phyloP scores from a whole-genome alignment of 2,329 filamentous ascomycete species.

The Aspergillus sp. region DNA sequence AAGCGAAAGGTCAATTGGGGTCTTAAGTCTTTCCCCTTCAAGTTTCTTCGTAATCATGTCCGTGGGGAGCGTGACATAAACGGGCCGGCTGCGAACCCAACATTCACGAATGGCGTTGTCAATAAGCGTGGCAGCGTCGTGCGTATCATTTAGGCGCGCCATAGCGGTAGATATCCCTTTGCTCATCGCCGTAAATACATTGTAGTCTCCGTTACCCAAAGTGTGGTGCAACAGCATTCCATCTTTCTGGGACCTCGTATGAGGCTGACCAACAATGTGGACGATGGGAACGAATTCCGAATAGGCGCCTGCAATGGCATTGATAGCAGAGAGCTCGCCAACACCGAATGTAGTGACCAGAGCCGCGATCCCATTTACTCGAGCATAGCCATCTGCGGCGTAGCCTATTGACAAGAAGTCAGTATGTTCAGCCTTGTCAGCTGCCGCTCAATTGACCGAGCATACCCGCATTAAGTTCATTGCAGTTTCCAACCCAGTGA shows the following conservation, averaged over 20 bases:
- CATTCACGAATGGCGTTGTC: constrained; percentile 76
- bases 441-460: neutral
- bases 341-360: constrained; percentile 76
- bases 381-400: constrained; percentile 76
- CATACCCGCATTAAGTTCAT: constrained; percentile 60
- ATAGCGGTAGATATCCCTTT: constrained; percentile 68
- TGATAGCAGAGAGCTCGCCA: constrained; percentile 66
- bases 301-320: constrained; percentile 72
- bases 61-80: constrained; percentile 80
- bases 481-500: constrained; percentile 61
- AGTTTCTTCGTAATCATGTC: constrained; percentile 77
- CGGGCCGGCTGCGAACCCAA: constrained; percentile 70
- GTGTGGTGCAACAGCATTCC: constrained; percentile 63
- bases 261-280: constrained; percentile 59
- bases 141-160: constrained; percentile 67
- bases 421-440: neutral
- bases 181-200: constrained; percentile 79
- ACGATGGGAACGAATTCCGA: constrained; percentile 70
- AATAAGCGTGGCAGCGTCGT: constrained; percentile 71
- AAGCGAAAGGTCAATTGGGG: constrained; percentile 65
- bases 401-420: constrained; percentile 51
- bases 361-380: constrained; percentile 68
- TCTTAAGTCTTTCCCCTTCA: constrained; percentile 70
- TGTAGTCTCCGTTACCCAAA: constrained; percentile 74
- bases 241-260: constrained; percentile 47